Evolutionary conservation across 2,329 filamentous ascomycete species (phyloP).

Genomic region (Monilinia laxa): DNA sequence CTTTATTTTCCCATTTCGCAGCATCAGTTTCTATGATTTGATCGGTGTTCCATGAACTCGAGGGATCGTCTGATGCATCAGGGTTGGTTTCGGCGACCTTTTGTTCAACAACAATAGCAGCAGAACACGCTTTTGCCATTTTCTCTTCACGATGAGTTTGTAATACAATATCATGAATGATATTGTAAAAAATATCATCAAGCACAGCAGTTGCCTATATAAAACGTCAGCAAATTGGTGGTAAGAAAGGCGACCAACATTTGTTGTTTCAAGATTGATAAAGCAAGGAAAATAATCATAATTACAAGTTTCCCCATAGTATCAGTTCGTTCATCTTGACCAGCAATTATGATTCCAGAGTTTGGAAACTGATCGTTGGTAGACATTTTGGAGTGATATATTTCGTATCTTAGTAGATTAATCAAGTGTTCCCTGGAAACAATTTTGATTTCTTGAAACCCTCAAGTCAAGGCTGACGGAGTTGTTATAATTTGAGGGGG

Average conservation of each 20-base stretch:
- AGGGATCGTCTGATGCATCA: slow-evolving; percentile 33
- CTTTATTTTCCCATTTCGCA: slow-evolving; percentile 68
- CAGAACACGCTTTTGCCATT: slow-evolving; percentile 64
- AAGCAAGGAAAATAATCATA: slow-evolving; percentile 21
- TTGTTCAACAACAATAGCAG: slow-evolving; percentile 64
- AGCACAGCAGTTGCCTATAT: slow-evolving; percentile 62
- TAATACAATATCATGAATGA: slow-evolving; percentile 72
- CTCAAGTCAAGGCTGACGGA: slow-evolving; percentile 8
- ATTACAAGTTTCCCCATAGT: slow-evolving; percentile 61
- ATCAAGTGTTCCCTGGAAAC: not conserved
- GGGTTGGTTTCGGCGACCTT: slow-evolving; percentile 35
- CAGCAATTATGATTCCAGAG: slow-evolving; percentile 52
- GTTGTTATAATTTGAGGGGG: not conserved
- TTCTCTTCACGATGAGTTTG: slow-evolving; percentile 78
- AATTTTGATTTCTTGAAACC: not conserved
- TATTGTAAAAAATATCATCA: slow-evolving; percentile 73
- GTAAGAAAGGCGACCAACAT: slow-evolving; percentile 26
- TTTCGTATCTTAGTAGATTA: not conserved
- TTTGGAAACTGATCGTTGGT: slow-evolving; percentile 34
- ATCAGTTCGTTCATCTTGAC: slow-evolving; percentile 45
- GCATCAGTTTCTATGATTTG: slow-evolving; percentile 62
- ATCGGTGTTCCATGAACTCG: slow-evolving; percentile 49
- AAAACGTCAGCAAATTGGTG: slow-evolving; percentile 28
- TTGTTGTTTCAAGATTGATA: slow-evolving; percentile 3
- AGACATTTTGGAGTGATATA: slow-evolving; percentile 31